These are phyloP conservation scores for Fraxinus nigra DNA, from an alignment of 305 asterid species.

Conservation along the genomic window DNA sequence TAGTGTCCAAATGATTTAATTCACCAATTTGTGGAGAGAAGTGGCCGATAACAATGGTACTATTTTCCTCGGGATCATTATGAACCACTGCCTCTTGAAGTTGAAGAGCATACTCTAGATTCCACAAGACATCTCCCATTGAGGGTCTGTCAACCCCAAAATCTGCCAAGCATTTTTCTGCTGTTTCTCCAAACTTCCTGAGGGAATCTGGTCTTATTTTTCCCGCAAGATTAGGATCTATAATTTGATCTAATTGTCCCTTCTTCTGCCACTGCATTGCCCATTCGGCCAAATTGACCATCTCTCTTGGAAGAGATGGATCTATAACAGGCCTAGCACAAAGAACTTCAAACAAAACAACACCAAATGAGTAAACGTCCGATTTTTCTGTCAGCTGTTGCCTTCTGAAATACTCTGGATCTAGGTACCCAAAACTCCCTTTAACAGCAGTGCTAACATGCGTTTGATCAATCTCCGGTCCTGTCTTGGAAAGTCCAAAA, in stretches of 20 bases:
- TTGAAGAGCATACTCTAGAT: slow-evolving; percentile 63
- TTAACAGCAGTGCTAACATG: slow-evolving; percentile 76
- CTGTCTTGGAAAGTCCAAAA: slow-evolving; percentile 68
- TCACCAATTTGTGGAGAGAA: slow-evolving; percentile 49
- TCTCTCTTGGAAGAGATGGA: slow-evolving; percentile 59
- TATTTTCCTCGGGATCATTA: slow-evolving; percentile 58
- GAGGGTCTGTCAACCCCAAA: slow-evolving; percentile 66
- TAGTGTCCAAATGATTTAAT: slow-evolving; percentile 27
- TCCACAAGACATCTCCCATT: slow-evolving; percentile 70
- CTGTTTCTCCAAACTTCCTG: slow-evolving; percentile 64
- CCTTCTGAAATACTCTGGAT: slow-evolving; percentile 61
- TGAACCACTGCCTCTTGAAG: slow-evolving; percentile 54
- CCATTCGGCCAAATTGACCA: slow-evolving; percentile 69
- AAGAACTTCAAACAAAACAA: slow-evolving; percentile 65
- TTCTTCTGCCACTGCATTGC: slow-evolving; percentile 72
- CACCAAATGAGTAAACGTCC: slow-evolving; percentile 67
- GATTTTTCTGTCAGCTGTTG: slow-evolving; percentile 61
- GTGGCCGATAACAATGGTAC: slow-evolving; percentile 46
- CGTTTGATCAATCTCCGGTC: slow-evolving; percentile 61
- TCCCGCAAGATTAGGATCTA: slow-evolving; percentile 41
- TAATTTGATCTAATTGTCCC: slow-evolving; percentile 58
- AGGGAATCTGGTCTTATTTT: slow-evolving; percentile 54
- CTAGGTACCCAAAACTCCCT: slow-evolving; percentile 60
- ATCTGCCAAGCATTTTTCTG: slow-evolving; percentile 73
- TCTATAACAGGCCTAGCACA: slow-evolving; percentile 74